Evolutionary conservation across 805 yeast species (phyloP).

Genomic region (Cyberlindnera mrakii): DNA sequence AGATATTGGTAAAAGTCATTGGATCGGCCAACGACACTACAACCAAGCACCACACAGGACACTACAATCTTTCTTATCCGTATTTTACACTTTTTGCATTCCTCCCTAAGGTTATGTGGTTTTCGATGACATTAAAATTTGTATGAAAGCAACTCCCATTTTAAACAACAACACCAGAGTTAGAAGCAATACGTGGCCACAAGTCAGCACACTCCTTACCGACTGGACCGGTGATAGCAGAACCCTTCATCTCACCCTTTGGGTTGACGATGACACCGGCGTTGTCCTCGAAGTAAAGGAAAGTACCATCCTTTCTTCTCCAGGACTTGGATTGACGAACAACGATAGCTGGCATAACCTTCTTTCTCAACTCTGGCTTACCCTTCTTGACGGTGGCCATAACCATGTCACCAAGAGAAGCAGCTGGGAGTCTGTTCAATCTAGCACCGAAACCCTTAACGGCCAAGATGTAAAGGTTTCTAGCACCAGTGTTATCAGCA

Average conservation of each 20-base stretch:
- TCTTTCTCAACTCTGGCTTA: slow-evolving; percentile 99
- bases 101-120: slow-evolving; percentile 19
- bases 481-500: slow-evolving; percentile 99
- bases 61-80: slow-evolving; percentile 4
- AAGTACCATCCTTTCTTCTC: slow-evolving; percentile 99
- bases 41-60: background rate
- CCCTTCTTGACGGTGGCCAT: slow-evolving; percentile 99
- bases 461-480: slow-evolving; percentile 97
- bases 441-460: slow-evolving; percentile 99
- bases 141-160: slow-evolving; percentile 13
- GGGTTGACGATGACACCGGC: slow-evolving; percentile 99
- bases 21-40: background rate
- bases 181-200: slow-evolving; percentile 99
- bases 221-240: slow-evolving; percentile 99
- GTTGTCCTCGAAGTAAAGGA: slow-evolving; percentile 99
- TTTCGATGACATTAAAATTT: slow-evolving; percentile 24
- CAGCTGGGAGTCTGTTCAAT: slow-evolving; percentile 99
- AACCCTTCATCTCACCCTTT: slow-evolving; percentile 99
- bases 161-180: slow-evolving; percentile 99
- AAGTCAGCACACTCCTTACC: slow-evolving; percentile 99
- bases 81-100: slow-evolving; percentile 20
- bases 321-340: slow-evolving; percentile 99
- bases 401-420: slow-evolving; percentile 99
- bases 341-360: slow-evolving; percentile 99
- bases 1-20: no score